A percentile compares a stretch with the other conserved stretches of the same genome.
Evolutionary conservation across 2,329 filamentous ascomycete species (phyloP).

Genomic region (Alternaria ethzedia): DNA sequence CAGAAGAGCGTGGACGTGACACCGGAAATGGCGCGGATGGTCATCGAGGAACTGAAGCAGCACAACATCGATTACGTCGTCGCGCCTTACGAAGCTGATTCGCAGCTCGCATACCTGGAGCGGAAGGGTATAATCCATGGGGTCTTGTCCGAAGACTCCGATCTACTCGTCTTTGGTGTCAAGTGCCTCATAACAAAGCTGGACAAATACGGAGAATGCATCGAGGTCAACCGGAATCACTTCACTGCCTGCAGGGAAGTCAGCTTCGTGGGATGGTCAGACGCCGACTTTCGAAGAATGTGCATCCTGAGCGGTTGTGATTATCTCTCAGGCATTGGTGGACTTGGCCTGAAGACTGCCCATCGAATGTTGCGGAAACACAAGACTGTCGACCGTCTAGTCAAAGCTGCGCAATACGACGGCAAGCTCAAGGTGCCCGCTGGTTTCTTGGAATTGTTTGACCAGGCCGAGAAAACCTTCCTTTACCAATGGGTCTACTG

Average conservation of each 20-base stretch:
- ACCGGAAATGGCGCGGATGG: constrained; percentile 87
- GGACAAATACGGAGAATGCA: constrained; percentile 89
- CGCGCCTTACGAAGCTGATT: constrained; percentile 95
- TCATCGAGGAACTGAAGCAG: constrained; percentile 91
- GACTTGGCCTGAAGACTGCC: constrained; percentile 90
- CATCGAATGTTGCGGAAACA: constrained; percentile 89
- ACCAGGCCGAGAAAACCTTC: constrained; percentile 89
- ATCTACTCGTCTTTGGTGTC: constrained; percentile 92
- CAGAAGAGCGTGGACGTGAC: constrained; percentile 97
- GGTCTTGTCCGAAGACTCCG: constrained; percentile 95
- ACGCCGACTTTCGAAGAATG: constrained; percentile 91
- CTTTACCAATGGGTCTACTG: constrained; percentile 95
- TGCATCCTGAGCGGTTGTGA: constrained; percentile 96
- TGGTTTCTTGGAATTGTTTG: constrained; percentile 81
- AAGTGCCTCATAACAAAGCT: constrained; percentile 91
- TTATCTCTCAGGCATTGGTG: constrained; percentile 84
- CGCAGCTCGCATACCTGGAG: constrained; percentile 95
- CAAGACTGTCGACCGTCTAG: constrained; percentile 81
- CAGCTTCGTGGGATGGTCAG: constrained; percentile 89
- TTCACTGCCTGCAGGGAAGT: constrained; percentile 89
- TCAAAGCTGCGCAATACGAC: constrained; percentile 86
- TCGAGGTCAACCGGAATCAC: constrained; percentile 88
- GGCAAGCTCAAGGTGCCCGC: constrained; percentile 81
- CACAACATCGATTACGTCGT: constrained; percentile 84
- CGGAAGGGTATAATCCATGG: constrained; percentile 81